phyloP scores from a whole-genome alignment of 306 rosid species.

The Urtica urens region DNA sequence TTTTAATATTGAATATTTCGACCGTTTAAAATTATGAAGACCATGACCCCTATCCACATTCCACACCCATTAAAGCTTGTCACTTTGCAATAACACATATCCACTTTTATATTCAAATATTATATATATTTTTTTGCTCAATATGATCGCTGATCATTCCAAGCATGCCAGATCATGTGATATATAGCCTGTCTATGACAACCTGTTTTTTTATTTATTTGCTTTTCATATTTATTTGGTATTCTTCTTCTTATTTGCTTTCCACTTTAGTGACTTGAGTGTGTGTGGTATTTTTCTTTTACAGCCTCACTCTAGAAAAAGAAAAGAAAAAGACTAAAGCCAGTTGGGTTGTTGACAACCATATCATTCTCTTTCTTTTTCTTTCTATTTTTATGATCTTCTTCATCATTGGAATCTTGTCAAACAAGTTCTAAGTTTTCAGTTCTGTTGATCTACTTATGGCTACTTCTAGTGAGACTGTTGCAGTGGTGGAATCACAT shows the following conservation, averaged over 20 bases:
- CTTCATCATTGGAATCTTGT: conserved; percentile 12
- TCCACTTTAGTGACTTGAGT: conserved; percentile 1
- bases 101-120: conserved; percentile 20
- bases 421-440: conserved; percentile 12
- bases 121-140: conserved; percentile 27
- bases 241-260: neutral
- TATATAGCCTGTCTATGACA: conserved; percentile 54
- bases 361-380: conserved; percentile 29
- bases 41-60: conserved; percentile 28
- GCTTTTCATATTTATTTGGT: neutral
- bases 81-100: conserved; percentile 32
- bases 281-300: conserved; percentile 23
- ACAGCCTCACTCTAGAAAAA: conserved; percentile 2
- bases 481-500: conserved; percentile 14
- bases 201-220: conserved; percentile 34
- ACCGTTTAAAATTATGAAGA: conserved; percentile 30
- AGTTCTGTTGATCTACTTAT: conserved; percentile 23
- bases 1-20: conserved; percentile 10
- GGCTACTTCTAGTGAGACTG: conserved; percentile 45
- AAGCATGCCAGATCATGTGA: conserved; percentile 50
- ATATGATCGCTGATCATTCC: conserved; percentile 47
- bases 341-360: conserved; percentile 57
- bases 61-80: conserved; percentile 32
- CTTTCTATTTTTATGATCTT: neutral
- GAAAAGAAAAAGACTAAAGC: neutral